Evolutionary conservation across 106 monocot genomes (phyloP).

Genomic region (Dendrobium chrysotoxum): DNA sequence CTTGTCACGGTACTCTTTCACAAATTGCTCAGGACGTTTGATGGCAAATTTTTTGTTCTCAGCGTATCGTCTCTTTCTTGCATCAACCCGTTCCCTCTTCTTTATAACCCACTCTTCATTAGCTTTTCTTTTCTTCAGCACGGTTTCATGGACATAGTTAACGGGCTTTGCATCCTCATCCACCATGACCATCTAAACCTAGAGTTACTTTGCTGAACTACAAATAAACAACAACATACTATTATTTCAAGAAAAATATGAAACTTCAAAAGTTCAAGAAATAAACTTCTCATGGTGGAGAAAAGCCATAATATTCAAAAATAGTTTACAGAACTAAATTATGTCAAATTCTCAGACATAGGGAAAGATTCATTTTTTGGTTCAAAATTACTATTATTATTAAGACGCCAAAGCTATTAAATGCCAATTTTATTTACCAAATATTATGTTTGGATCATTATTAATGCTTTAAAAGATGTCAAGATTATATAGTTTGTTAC

Average conservation of each 20-base stretch:
- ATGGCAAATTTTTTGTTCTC: constrained; percentile 32
- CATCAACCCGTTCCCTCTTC: constrained; percentile 39
- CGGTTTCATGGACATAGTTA: constrained; percentile 57
- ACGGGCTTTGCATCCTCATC: constrained; percentile 42
- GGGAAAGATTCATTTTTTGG: no score
- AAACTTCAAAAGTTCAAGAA: background rate
- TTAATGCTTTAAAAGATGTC: no score
- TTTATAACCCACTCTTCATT: constrained; percentile 85
- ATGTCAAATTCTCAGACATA: no score
- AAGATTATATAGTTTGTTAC: no score
- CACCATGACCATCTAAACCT: constrained; percentile 24
- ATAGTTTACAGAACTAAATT: no score
- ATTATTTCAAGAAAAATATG: background rate
- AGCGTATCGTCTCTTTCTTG: constrained; percentile 26
- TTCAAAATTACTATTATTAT: no score
- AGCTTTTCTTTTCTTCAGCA: constrained; percentile 74
- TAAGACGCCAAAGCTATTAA: no score
- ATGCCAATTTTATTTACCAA: no score
- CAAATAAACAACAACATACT: background rate
- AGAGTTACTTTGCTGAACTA: background rate
- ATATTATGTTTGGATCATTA: no score
- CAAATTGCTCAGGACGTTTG: constrained; percentile 78
- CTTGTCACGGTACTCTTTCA: constrained; percentile 74
- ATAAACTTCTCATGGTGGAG: background rate
- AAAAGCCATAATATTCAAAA: background rate